A percentile compares a stretch with the other conserved stretches of the same genome.
phyloP scores from a whole-genome alignment of 805 yeast genomes.

The Grigorovia yakushimaensis region DNA sequence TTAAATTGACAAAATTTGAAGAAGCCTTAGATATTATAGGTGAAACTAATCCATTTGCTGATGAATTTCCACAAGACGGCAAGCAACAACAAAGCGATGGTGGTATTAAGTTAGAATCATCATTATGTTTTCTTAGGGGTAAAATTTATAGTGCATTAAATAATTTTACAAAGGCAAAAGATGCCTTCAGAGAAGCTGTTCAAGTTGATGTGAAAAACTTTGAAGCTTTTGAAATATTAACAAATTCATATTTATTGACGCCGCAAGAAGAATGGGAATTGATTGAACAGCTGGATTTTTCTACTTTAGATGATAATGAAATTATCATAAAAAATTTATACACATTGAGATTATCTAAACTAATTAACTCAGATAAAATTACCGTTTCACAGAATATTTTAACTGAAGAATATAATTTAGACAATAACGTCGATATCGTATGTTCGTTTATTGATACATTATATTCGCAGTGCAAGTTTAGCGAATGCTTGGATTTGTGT shows the following conservation, averaged over 20 bases:
- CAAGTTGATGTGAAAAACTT: slow-evolving; percentile 81
- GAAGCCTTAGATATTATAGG: slow-evolving; percentile 84
- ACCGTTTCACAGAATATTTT: slow-evolving; percentile 59
- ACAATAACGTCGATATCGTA: slow-evolving; percentile 59
- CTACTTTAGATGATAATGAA: slow-evolving; percentile 63
- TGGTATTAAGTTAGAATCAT: slow-evolving; percentile 78
- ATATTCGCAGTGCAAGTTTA: slow-evolving; percentile 69
- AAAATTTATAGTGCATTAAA: slow-evolving; percentile 72
- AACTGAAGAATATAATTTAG: slow-evolving; percentile 61
- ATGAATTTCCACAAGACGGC: slow-evolving; percentile 8
- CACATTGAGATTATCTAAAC: slow-evolving; percentile 66
- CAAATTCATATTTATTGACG: slow-evolving; percentile 60
- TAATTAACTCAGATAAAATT: slow-evolving; percentile 46
- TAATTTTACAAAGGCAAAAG: slow-evolving; percentile 77
- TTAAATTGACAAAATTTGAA: slow-evolving; percentile 69
- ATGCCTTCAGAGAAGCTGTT: slow-evolving; percentile 78
- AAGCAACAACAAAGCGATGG: slow-evolving; percentile 41
- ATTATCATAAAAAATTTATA: slow-evolving; percentile 73
- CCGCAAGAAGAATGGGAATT: slow-evolving; percentile 87
- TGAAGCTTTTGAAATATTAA: slow-evolving; percentile 81
- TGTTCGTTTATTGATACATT: slow-evolving; percentile 58
- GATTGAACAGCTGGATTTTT: slow-evolving; percentile 45
- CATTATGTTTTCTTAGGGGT: slow-evolving; percentile 80
- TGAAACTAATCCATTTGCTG: slow-evolving; percentile 63
- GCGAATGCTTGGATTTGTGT: slow-evolving; percentile 65